phyloP scores from a whole-genome alignment of 148 eudicot genomes.

The Persicaria tinctoria region DNA sequence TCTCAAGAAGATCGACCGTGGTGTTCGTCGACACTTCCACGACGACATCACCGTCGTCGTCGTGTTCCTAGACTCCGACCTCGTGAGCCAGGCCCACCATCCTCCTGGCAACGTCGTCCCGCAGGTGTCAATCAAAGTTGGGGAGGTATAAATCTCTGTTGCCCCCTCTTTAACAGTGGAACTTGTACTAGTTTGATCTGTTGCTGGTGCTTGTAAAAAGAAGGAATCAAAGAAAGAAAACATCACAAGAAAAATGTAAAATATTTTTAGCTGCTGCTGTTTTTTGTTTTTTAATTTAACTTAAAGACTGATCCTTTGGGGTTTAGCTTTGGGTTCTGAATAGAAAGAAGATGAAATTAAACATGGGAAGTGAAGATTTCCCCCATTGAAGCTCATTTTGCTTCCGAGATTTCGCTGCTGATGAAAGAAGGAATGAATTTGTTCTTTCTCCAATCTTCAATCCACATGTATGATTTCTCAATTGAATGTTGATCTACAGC shows the following conservation, averaged over 20 bases:
- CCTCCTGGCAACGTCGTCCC: background rate
- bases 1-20: constrained; percentile 14
- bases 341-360: background rate
- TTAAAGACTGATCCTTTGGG: constrained; percentile 3
- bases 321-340: background rate
- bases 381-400: background rate
- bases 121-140: constrained; percentile 6
- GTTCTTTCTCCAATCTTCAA: too few species aligned
- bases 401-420: background rate
- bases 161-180: background rate
- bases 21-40: constrained; percentile 14
- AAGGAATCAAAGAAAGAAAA: constrained; percentile 3
- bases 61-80: constrained; percentile 8
- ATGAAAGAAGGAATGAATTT: background rate
- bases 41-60: constrained; percentile 13
- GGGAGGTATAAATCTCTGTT: background rate
- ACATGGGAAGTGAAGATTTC: background rate
- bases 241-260: constrained; percentile 9
- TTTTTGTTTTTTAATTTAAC: background rate
- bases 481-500: too few species aligned
- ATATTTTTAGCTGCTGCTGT: constrained; percentile 1
- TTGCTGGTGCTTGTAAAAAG: constrained; percentile 5
- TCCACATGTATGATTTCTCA: too few species aligned
- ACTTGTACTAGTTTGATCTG: constrained; percentile 9
- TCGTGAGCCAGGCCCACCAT: constrained; percentile 6